These are phyloP conservation scores for Ramichloridium luteum DNA, from an alignment of 2,329 filamentous ascomycete species.

Conservation along the genomic window DNA sequence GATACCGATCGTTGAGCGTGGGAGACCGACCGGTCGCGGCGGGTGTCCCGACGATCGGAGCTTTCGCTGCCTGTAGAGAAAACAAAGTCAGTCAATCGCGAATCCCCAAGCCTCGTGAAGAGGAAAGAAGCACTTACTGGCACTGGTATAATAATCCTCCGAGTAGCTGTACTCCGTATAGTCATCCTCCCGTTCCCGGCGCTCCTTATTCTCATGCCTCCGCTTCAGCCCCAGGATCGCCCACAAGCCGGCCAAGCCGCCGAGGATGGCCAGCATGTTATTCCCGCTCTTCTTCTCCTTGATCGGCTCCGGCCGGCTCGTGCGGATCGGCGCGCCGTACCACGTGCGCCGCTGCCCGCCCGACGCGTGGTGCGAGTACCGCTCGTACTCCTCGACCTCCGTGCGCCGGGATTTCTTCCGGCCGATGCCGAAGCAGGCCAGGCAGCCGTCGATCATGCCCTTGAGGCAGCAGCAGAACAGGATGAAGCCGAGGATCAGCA, in stretches of 20 bases:
- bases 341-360: constrained; percentile 37
- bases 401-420: constrained; percentile 36
- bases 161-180: constrained; percentile 28
- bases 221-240: constrained; percentile 35
- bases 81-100: constrained; percentile 8
- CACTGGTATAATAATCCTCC: constrained; percentile 35
- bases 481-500: constrained; percentile 54
- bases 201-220: constrained; percentile 24
- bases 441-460: constrained; percentile 42
- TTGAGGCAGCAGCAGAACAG: constrained; percentile 60
- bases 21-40: constrained; percentile 46
- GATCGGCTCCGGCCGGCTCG: constrained; percentile 20
- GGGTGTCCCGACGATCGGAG: constrained; percentile 13
- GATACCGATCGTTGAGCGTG: constrained; percentile 43
- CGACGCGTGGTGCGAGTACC: constrained; percentile 46
- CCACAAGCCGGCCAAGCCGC: constrained; percentile 33
- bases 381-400: constrained; percentile 49
- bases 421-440: constrained; percentile 50
- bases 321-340: constrained; percentile 31
- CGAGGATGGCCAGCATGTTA: constrained; percentile 28
- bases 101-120: background rate
- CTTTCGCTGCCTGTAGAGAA: constrained; percentile 14
- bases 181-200: constrained; percentile 31
- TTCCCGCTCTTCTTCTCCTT: constrained; percentile 27
- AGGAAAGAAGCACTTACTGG: constrained; percentile 29